A percentile compares a stretch with the other conserved stretches of the same genome.
phyloP scores from a whole-genome alignment of 352 stramenopile species.

The Phytopythium chamaehyphon region DNA sequence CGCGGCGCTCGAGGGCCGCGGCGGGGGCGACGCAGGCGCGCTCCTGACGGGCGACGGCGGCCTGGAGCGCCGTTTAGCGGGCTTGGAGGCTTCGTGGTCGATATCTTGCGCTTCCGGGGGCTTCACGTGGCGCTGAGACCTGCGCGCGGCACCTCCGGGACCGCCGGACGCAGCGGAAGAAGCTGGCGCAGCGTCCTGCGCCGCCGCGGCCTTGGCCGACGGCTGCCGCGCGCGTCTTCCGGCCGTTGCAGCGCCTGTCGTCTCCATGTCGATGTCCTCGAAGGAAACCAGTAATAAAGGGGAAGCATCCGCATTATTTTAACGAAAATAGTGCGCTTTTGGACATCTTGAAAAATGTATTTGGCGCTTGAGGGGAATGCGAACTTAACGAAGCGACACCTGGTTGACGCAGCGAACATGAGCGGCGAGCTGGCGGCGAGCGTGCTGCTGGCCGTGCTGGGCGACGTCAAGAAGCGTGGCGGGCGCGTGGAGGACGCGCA shows the following conservation, averaged over 20 bases:
- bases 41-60: constrained; percentile 4
- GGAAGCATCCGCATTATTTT: not conserved
- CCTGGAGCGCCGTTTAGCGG: constrained; percentile 1
- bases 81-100: not conserved
- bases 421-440: constrained; percentile 21
- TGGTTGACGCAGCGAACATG: too few species aligned
- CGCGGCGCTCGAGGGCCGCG: not conserved
- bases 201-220: constrained; percentile 13
- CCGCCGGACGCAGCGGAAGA: not conserved
- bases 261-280: not conserved
- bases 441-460: constrained; percentile 38
- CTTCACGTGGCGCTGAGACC: constrained; percentile 18
- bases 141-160: constrained; percentile 5
- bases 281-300: too few species aligned
- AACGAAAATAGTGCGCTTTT: too few species aligned
- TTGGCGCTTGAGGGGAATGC: not conserved
- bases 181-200: constrained; percentile 1
- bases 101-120: not conserved
- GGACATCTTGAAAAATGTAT: not conserved
- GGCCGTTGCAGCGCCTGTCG: not conserved
- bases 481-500: constrained; percentile 29
- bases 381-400: not conserved
- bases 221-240: constrained; percentile 6
- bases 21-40: constrained; percentile 4
- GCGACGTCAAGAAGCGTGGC: constrained; percentile 33